Percentiles rank a stretch among this genome's conserved stretches.
phyloP scores from a whole-genome alignment of 352 stramenopile species.

The Elongisporangium anandrum region DNA sequence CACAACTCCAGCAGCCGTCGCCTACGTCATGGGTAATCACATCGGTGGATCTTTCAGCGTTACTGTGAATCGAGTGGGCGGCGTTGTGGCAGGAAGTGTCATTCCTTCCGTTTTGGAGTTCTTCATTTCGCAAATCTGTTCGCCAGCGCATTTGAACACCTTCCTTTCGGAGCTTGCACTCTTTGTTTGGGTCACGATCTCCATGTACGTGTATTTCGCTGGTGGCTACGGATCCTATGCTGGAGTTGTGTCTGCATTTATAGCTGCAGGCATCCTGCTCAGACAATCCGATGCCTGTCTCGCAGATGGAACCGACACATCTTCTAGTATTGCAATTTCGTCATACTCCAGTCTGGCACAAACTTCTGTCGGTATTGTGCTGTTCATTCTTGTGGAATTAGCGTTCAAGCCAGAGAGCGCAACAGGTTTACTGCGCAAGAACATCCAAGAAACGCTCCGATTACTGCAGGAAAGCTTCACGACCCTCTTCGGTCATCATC shows the following conservation, averaged over 20 bases:
- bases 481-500: slow-evolving; percentile 65
- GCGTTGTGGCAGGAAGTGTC: slow-evolving; percentile 74
- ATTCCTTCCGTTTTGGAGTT: slow-evolving; percentile 82
- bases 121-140: slow-evolving; percentile 75
- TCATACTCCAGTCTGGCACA: slow-evolving; percentile 78
- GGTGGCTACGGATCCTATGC: slow-evolving; percentile 67
- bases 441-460: slow-evolving; percentile 72
- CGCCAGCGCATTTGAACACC: slow-evolving; percentile 27
- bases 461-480: slow-evolving; percentile 59
- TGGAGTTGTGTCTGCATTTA: slow-evolving; percentile 72
- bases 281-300: slow-evolving; percentile 56
- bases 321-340: slow-evolving; percentile 43
- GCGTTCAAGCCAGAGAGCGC: slow-evolving; percentile 67
- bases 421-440: slow-evolving; percentile 52
- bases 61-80: slow-evolving; percentile 75
- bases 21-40: slow-evolving; percentile 78
- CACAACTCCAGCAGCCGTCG: slow-evolving; percentile 52
- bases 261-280: slow-evolving; percentile 56
- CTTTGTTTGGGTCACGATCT: slow-evolving; percentile 70
- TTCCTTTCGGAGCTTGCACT: slow-evolving; percentile 47
- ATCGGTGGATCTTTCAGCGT: slow-evolving; percentile 76
- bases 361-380: slow-evolving; percentile 67
- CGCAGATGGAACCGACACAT: slow-evolving; percentile 28
- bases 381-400: slow-evolving; percentile 75
- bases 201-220: slow-evolving; percentile 73